Percentiles rank a stretch among this genome's conserved stretches.
phyloP scores from a whole-genome alignment of 352 stramenopile genomes.

The Phytopythium mirpurense region DNA sequence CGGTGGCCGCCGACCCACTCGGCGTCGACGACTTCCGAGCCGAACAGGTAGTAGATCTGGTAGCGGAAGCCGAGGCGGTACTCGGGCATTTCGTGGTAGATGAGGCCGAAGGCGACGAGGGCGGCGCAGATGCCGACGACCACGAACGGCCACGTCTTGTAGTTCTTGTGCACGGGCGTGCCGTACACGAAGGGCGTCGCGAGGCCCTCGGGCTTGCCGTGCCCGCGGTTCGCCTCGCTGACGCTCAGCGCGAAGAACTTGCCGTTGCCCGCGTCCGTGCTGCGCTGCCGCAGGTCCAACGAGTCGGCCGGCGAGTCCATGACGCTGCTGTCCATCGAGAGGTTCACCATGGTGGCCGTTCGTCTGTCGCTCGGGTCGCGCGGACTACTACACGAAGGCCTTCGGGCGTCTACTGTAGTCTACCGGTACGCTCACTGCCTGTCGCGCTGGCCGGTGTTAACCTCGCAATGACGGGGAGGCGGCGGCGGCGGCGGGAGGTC shows the following conservation, averaged over 20 bases:
- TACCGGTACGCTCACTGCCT: too few species aligned
- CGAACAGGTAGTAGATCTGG: conserved; percentile 54
- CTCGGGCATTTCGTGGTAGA: conserved; percentile 70
- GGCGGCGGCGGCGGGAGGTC: too few species aligned
- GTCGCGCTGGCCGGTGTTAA: background rate
- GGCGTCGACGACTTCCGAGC: conserved; percentile 35
- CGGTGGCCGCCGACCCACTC: conserved; percentile 71
- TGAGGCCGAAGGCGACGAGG: conserved; percentile 55
- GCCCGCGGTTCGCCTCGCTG: conserved; percentile 28
- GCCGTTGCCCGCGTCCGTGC: conserved; percentile 34
- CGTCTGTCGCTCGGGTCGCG: background rate
- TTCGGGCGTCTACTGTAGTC: too few species aligned
- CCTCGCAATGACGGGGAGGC: background rate
- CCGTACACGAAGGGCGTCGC: conserved; percentile 71
- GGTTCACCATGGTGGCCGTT: conserved; percentile 26
- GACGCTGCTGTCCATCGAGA: conserved; percentile 37
- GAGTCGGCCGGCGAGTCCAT: conserved; percentile 32
- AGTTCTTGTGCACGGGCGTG: conserved; percentile 72
- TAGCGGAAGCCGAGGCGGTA: conserved; percentile 67
- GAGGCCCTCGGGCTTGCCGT: conserved; percentile 40
- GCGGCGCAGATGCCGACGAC: conserved; percentile 41
- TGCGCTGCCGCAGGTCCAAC: conserved; percentile 21
- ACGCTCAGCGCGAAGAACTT: conserved; percentile 77
- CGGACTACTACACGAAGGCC: background rate
- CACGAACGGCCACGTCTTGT: conserved; percentile 78